Conservation (phyloP, 352 stramenopile species). For the Peronospora destructor region DNA sequence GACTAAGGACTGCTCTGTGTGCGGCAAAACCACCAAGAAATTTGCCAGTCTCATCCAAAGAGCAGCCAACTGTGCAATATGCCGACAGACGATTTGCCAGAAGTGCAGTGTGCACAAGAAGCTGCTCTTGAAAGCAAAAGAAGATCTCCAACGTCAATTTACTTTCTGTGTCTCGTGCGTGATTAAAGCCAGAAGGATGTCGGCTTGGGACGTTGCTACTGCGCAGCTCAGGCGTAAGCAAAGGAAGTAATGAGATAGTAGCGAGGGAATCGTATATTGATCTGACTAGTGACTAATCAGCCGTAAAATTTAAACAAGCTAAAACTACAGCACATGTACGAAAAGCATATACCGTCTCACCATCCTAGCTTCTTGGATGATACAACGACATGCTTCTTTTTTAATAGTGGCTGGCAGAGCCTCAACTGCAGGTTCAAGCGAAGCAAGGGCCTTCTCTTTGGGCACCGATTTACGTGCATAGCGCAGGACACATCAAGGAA, state of each 20-base stretch:
- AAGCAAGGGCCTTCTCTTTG: no score
- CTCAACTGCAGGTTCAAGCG: no score
- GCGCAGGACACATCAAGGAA: constrained; percentile 11
- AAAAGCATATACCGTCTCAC: not conserved
- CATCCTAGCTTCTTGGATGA: not conserved
- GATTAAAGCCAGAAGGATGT: constrained; percentile 31
- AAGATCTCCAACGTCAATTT: constrained; percentile 31
- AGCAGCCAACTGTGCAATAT: constrained; percentile 35
- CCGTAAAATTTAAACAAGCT: constrained; percentile 14
- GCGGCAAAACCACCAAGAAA: constrained; percentile 30
- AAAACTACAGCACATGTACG: not conserved
- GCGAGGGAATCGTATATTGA: not conserved
- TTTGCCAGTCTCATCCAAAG: constrained; percentile 28
- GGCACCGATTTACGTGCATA: no score
- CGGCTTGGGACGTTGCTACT: constrained; percentile 38
- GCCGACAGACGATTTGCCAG: constrained; percentile 33
- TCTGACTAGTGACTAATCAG: constrained; percentile 8
- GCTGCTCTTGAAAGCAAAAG: constrained; percentile 27
- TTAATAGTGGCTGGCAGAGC: no score
- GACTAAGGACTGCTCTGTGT: constrained; percentile 28
- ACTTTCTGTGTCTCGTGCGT: constrained; percentile 47
- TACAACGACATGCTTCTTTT: no score
- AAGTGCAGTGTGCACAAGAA: constrained; percentile 54
- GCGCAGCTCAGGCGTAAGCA: constrained; percentile 17
- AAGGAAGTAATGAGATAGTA: constrained; percentile 5